Conservation (phyloP, 2,329 filamentous ascomycete genomes). For the Sordariomycetes sp. region DNA sequence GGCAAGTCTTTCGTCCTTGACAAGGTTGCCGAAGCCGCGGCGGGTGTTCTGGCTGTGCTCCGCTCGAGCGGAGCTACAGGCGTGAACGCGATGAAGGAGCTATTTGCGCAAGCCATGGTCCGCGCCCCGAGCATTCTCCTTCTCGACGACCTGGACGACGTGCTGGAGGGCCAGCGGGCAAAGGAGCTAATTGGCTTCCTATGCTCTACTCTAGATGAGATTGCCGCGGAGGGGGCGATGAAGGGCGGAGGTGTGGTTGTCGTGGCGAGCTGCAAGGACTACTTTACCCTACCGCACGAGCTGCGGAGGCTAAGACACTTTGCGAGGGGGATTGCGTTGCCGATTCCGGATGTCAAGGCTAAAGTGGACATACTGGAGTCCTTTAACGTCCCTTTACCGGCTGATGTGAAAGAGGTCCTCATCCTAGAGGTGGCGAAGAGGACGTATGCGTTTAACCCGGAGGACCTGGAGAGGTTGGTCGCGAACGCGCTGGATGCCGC, state of each 20-base stretch:
- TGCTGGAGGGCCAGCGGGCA: constrained; percentile 48
- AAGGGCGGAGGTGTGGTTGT: constrained; percentile 53
- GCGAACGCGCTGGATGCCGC: constrained; percentile 15
- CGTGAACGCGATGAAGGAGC: constrained; percentile 48
- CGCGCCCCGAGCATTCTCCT: constrained; percentile 68
- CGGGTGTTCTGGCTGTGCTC: constrained; percentile 58
- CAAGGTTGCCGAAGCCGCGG: constrained; percentile 49
- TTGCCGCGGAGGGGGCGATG: constrained; percentile 29
- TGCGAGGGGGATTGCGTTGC: constrained; percentile 56
- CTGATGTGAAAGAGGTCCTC: constrained; percentile 36
- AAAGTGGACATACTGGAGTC: constrained; percentile 65
- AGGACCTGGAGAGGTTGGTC: constrained; percentile 61
- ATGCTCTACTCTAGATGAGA: constrained; percentile 42
- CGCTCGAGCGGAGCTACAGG: constrained; percentile 47
- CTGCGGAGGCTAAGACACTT: constrained; percentile 59
- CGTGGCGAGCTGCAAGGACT: constrained; percentile 61
- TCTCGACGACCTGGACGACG: constrained; percentile 65
- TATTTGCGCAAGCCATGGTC: constrained; percentile 58
- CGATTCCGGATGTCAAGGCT: constrained; percentile 62
- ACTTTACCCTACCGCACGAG: constrained; percentile 57
- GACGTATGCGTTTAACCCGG: constrained; percentile 80
- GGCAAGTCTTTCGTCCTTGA: constrained; percentile 72
- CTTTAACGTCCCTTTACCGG: constrained; percentile 34
- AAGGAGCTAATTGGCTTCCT: constrained; percentile 38
- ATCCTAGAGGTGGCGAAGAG: constrained; percentile 55